Evolutionary conservation across 2,329 filamentous ascomycete genomes (phyloP), one percentile per base, ranked within the genome.

Genomic region (Colletotrichum scovillei): DNA sequence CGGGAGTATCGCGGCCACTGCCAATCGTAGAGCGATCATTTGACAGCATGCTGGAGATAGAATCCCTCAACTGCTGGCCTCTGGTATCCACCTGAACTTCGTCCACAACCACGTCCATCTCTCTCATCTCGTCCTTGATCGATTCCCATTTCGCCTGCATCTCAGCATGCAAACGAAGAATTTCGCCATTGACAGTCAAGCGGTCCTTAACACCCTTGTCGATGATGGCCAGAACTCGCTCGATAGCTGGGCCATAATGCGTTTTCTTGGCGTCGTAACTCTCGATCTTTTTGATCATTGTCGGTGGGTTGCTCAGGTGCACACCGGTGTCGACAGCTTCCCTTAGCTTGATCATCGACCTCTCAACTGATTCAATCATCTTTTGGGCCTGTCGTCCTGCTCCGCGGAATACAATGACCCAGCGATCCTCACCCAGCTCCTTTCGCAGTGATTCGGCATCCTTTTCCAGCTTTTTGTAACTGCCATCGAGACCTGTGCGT

Each of bases 111-210:
- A 87, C 80, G 80, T 98, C 94, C 85, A 97, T 92, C 5, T 95
- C 93, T 72, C 86, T 89, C 85, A 97, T 96, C 75, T 94, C 91
- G 16, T 89, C 88, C 79, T 95, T 94, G 64, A 98, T 85, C 4
- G 90, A 89, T 76, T 92, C 90, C 90, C 95, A 97, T 78, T 93
- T 92, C n/a, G 91, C 88, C 78, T 95, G 92, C 85, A 98, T 93
- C 78, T 98, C 95, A 7, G 91, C 90, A 78, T 98, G 93, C 38
- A 98, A 86, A 57, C 95, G 91, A 32, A 98, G 83, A 75, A 98
- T 97, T 83, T 98, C 97, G 57, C 97, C 97, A 79, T 99, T 98
- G 68, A 98, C 95, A 0, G 97, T 98, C 63, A 98, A 87, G n/a
- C 97, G 91, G 79, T 98, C 95, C 80, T 94, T 94, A 78, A 98